Conservation (phyloP, 2,329 filamentous ascomycete species). For the Trichophyton verrucosum region DNA sequence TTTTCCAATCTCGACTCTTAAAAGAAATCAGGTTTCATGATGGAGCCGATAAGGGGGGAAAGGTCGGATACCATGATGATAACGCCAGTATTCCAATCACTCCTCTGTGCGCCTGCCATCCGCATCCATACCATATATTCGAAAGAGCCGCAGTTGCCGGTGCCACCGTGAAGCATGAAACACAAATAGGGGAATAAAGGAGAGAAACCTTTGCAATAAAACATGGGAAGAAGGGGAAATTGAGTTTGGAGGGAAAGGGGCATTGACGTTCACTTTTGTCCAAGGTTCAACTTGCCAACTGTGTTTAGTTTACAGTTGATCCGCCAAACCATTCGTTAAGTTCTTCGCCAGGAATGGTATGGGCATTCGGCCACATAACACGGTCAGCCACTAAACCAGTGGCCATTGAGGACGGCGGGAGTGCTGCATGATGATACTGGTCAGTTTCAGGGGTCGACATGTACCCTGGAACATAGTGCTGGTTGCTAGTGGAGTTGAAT, state of each 20-base stretch:
- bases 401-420: constrained; percentile 4
- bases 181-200: not conserved
- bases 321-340: constrained; percentile 36
- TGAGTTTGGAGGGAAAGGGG: not conserved
- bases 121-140: not conserved
- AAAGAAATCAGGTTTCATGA: not conserved
- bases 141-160: not conserved
- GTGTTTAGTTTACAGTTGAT: not conserved
- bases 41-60: not conserved
- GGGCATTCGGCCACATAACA: constrained; percentile 24
- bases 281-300: not conserved
- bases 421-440: constrained; percentile 6
- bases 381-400: constrained; percentile 19
- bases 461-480: constrained; percentile 13
- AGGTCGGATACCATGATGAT: not conserved
- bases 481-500: constrained; percentile 12
- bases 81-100: not conserved
- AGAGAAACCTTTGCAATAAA: not conserved
- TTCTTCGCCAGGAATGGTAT: constrained; percentile 28
- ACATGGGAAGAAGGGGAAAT: not conserved
- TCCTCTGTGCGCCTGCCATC: constrained; percentile 1
- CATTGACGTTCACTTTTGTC: not conserved
- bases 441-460: constrained; percentile 12
- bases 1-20: not conserved
- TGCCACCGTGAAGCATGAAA: not conserved